Evolutionary conservation across 441 rosid species (phyloP), one percentile per base, ranked within the genome.

Genomic region (Isatis lusitanica): DNA sequence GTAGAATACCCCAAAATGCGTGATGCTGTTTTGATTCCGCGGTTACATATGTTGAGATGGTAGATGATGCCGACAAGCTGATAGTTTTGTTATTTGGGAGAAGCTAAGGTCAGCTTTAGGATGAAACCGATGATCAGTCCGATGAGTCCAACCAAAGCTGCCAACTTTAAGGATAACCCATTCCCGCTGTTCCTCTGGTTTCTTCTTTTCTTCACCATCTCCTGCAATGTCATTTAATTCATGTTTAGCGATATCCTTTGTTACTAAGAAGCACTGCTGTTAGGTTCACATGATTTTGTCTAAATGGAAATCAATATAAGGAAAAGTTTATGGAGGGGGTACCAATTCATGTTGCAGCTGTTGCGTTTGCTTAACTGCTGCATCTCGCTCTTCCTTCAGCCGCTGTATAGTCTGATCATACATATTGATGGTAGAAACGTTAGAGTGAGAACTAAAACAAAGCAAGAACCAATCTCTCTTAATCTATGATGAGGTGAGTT

Each of bases 341-440:
- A 92, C 98, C 93, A 94, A 70, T 62, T 94, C 97, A 36, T 86
- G 90, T 84, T 88, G 95, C 83, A 94, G 85, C 59, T 83, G 92
- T 66, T 83, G 84, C 61, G 94, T 92, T 75, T 85, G 91, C 74
- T 81, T 84, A 67, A 86, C 76, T 59, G 93, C 97, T 63, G 84
- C 81, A 78, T 94, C 96, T 75, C 88, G 83, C 86, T 94, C 97
- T 12, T 89, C 93, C 85, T 85, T 92, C 81, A 90, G 83, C 46
- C 73, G 83, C 71, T 87, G 94, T 68, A 92, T 59, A 43, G 86
- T 78, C 97, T 88, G 89, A 43, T 79, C 77, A 59, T 52, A 60
- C 59, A 72, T 71, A 31, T 59, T 17, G 42, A 71, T 51, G 33
- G 68, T 47, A 60, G 36, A 18, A 72, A 69, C 6, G 52, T 52